phyloP scores from a whole-genome alignment of 345 rosid species.

The Eucalyptus camaldulensis region DNA sequence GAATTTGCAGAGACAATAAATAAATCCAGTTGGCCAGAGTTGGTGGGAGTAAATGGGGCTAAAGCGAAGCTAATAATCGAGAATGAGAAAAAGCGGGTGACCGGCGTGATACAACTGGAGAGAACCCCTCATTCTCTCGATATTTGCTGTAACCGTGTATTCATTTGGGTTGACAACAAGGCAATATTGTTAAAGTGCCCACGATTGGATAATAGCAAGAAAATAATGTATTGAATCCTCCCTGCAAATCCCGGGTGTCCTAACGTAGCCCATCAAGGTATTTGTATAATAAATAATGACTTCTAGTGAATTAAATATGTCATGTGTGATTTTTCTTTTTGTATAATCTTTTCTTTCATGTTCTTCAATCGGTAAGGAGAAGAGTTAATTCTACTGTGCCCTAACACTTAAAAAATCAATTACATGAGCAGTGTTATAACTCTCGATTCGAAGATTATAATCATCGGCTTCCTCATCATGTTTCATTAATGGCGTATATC shows the following conservation, averaged over 20 bases:
- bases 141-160: background rate
- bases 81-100: background rate
- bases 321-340: background rate
- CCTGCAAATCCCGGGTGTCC: background rate
- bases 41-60: background rate
- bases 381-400: background rate
- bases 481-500: background rate
- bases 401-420: rapidly evolving
- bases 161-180: background rate
- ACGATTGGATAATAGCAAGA: background rate
- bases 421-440: background rate
- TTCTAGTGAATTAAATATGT: background rate
- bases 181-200: background rate
- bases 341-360: background rate
- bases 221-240: background rate
- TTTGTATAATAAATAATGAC: background rate
- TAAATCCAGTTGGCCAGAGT: background rate
- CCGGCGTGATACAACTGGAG: background rate
- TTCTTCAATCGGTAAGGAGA: rapidly evolving
- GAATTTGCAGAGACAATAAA: background rate
- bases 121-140: background rate
- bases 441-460: background rate
- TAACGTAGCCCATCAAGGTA: background rate
- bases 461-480: background rate
- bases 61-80: background rate